Percentiles rank a stretch among this genome's conserved stretches.
Evolutionary conservation across 1,284 basidiomycete species (phyloP).

Genomic region (Fomitiporia mediterranea): DNA sequence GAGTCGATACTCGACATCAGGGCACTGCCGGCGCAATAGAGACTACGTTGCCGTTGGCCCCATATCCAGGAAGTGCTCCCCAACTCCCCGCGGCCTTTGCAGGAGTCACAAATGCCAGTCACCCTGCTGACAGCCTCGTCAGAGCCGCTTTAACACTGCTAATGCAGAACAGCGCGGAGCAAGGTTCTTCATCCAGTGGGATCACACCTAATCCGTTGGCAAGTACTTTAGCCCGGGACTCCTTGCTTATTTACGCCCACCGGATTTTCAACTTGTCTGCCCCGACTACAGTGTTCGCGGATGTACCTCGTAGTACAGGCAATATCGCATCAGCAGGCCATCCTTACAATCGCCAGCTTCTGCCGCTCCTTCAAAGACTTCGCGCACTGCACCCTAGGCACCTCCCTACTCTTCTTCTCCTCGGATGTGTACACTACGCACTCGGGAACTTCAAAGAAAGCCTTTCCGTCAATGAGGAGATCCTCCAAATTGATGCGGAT

Average conservation of each 20-base stretch:
- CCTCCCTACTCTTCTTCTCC: conserved; percentile 32
- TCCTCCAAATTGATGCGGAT: conserved; percentile 31
- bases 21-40: not conserved
- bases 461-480: conserved; percentile 19
- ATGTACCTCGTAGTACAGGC: conserved; percentile 2
- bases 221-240: conserved; percentile 25
- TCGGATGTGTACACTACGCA: conserved; percentile 34
- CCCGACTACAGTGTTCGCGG: not conserved
- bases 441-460: conserved; percentile 28
- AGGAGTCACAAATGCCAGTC: not conserved
- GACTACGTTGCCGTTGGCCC: not conserved
- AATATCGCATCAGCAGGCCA: conserved; percentile 15
- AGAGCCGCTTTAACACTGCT: conserved; percentile 5
- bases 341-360: conserved; percentile 20
- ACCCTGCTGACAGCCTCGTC: not conserved
- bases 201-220: conserved; percentile 21
- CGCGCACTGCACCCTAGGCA: conserved; percentile 28
- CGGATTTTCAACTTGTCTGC: conserved; percentile 24
- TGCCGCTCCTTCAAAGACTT: conserved; percentile 30
- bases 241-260: conserved; percentile 27
- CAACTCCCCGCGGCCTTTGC: not conserved
- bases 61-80: not conserved
- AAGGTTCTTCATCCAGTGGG: not conserved
- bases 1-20: not conserved
- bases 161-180: not conserved